Evolutionary conservation across 768 basidiomycete genomes (phyloP), one percentile per base, ranked within the genome.

Genomic region (Mycena olivaceomarginata): DNA sequence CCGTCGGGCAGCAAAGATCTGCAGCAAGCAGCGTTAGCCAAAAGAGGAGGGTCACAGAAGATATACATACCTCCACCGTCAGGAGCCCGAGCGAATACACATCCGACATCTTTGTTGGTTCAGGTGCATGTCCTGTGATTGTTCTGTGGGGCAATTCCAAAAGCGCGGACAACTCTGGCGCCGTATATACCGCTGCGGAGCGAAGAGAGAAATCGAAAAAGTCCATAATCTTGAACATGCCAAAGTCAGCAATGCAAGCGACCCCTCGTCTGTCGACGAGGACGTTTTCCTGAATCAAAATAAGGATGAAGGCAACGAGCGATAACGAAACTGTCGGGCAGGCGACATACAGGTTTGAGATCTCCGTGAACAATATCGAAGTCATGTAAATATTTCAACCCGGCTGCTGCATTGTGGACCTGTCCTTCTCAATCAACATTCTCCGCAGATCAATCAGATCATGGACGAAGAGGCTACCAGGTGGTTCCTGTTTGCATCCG

Each of bases 341-440:
- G 12, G 11, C 8, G 22, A 59, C 57, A 31, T 25, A 59, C 57
- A 22, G 22, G 25, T 31, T 13, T 31, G 57, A 59, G 57, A 12
- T 59, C 15, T 59, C 57, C 57, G 31, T 59, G 57, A 59, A 59
- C 25, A 59, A 59, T 59, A 25, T 59, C 57, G 31, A 59, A 31
- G 25, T 59, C 57, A 25, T 59, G 57, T 16, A 59, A 20, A 15
- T 59, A 59, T 15, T 59, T 59, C 31, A 59, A 5, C 10, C 57
- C 57, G 31, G 25, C 22, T 59, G 57, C 57, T 13, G 25, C 57
- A 25, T 20, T 25, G 57, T 59, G 57, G 25, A 37, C 57, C 57
- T 59, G 12, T 59, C 22, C 16, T 0, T 59, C 25, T 8, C 22
- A 25, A 59, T 31, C 18, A 31, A 59, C 57, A 31, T 31, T 31